These are phyloP conservation scores for Phytophthora tentaculata DNA, from an alignment of 352 stramenopile genomes.

Conservation along the genomic window DNA sequence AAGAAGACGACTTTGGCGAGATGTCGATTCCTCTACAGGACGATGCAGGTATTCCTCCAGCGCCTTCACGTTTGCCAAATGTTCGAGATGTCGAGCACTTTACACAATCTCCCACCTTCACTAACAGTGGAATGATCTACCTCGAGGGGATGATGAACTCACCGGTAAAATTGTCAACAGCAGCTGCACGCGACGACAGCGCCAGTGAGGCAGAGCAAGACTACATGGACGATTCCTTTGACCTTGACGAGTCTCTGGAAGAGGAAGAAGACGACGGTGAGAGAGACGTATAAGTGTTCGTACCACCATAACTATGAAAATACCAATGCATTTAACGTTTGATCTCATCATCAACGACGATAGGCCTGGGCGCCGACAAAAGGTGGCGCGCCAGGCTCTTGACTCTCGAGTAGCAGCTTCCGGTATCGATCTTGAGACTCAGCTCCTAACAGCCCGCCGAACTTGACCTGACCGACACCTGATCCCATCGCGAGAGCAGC, in stretches of 20 bases:
- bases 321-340: constrained; percentile 10
- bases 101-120: neutral
- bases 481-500: constrained; percentile 55
- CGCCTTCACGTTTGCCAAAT: neutral
- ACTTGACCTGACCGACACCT: constrained; percentile 74
- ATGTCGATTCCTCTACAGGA: neutral
- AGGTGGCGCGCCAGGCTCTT: constrained; percentile 47
- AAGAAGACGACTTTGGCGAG: constrained; percentile 16
- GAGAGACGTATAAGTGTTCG: constrained; percentile 18
- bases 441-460: constrained; percentile 54
- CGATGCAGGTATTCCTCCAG: neutral
- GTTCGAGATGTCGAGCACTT: neutral
- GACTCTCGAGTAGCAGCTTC: constrained; percentile 48
- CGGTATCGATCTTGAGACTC: constrained; percentile 68
- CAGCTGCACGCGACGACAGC: constrained; percentile 13
- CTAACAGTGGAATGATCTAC: neutral
- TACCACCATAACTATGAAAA: constrained; percentile 6
- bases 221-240: constrained; percentile 79
- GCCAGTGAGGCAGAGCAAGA: constrained; percentile 49
- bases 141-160: constrained; percentile 16
- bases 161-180: constrained; percentile 3
- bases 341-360: constrained; percentile 23
- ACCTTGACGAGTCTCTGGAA: constrained; percentile 76
- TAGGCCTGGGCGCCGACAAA: constrained; percentile 49
- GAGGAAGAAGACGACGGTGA: constrained; percentile 48